Conservation (phyloP, 805 yeast species). For the Candida stauntonica region DNA sequence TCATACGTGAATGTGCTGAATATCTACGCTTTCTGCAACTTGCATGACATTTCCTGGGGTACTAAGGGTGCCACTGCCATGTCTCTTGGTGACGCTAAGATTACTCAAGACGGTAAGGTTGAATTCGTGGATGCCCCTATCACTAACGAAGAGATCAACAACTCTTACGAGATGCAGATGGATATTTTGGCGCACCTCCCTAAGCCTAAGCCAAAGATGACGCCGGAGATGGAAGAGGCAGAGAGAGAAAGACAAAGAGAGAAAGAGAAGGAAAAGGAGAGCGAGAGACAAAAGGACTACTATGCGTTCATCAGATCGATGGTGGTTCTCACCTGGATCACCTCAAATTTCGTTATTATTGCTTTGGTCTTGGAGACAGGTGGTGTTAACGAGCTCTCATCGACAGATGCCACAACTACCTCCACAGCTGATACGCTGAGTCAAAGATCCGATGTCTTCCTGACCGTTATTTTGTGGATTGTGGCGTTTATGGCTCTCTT, state of each 20-base stretch:
- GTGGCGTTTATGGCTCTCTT: slow-evolving; percentile 88
- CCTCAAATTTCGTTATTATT: slow-evolving; percentile 76
- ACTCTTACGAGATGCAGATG: slow-evolving; percentile 61
- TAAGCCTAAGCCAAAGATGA: slow-evolving; percentile 24
- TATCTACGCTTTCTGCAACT: slow-evolving; percentile 93
- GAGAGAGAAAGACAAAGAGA: slow-evolving; percentile 30
- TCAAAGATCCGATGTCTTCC: slow-evolving; percentile 55
- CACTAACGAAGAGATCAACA: slow-evolving; percentile 70
- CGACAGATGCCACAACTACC: slow-evolving; percentile 4
- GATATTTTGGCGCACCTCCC: slow-evolving; percentile 44
- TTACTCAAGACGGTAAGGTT: slow-evolving; percentile 59
- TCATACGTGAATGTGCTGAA: slow-evolving; percentile 86
- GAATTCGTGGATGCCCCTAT: slow-evolving; percentile 69
- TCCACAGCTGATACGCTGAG: slow-evolving; percentile 7
- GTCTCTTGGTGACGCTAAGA: slow-evolving; percentile 83
- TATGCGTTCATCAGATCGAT: slow-evolving; percentile 87
- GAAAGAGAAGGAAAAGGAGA: slow-evolving; percentile 30
- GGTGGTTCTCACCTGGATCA: slow-evolving; percentile 86
- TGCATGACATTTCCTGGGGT: slow-evolving; percentile 97
- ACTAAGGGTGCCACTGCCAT: slow-evolving; percentile 76
- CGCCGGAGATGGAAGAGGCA: slow-evolving; percentile 25
- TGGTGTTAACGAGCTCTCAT: slow-evolving; percentile 50
- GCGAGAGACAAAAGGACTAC: slow-evolving; percentile 67
- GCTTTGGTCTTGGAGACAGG: slow-evolving; percentile 84
- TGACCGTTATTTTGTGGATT: slow-evolving; percentile 85